A percentile compares a stretch with the other conserved stretches of the same genome.
phyloP scores from a whole-genome alignment of 2,329 filamentous ascomycete genomes.

The Myrmaecium sp. region DNA sequence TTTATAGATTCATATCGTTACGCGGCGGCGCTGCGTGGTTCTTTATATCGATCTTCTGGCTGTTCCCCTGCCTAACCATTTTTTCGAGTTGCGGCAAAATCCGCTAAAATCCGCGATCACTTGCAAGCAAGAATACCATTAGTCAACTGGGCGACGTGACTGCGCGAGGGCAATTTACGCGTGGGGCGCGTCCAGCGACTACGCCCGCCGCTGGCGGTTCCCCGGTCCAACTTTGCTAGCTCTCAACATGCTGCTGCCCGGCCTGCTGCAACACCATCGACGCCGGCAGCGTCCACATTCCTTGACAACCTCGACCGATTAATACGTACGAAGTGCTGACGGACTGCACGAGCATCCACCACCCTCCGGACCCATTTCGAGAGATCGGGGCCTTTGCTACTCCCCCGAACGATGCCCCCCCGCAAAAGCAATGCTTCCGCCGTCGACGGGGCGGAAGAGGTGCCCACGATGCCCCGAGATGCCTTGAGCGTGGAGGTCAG shows the following conservation, averaged over 20 bases:
- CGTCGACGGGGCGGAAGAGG: conserved; percentile 20
- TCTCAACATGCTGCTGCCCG: background rate
- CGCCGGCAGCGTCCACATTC: background rate
- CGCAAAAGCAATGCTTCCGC: conserved; percentile 30
- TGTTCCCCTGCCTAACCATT: too few species aligned
- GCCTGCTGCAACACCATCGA: background rate
- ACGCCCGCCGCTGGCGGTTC: too few species aligned
- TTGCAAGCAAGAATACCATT: too few species aligned
- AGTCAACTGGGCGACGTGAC: too few species aligned
- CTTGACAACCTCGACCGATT: background rate
- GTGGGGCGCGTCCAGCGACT: too few species aligned
- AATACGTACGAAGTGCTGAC: background rate
- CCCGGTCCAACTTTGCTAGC: conserved; percentile 8
- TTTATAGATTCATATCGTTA: too few species aligned
- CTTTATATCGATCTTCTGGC: too few species aligned
- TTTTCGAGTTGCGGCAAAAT: too few species aligned
- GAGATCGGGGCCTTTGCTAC: too few species aligned
- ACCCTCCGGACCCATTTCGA: background rate
- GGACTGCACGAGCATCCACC: background rate
- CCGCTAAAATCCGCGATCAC: too few species aligned
- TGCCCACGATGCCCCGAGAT: conserved; percentile 17
- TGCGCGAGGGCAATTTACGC: too few species aligned
- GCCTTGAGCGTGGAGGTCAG: conserved; percentile 27
- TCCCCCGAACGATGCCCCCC: conserved; percentile 31
- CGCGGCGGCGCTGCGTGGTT: too few species aligned